phyloP scores from a whole-genome alignment of 768 basidiomycete genomes.

The Lactifluus pinguis region DNA sequence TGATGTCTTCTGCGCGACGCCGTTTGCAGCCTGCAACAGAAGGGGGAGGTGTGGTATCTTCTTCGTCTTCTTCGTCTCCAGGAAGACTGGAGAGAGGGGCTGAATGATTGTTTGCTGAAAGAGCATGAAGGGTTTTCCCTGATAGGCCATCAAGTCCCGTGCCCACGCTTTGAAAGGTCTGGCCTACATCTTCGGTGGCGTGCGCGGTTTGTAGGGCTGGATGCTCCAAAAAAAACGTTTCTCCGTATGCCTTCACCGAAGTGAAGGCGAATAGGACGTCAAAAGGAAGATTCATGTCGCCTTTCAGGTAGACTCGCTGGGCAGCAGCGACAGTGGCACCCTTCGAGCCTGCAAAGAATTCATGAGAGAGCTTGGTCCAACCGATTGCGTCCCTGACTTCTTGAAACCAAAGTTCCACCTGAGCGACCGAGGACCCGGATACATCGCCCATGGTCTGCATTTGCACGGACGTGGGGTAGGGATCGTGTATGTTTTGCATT shows the following conservation, averaged over 20 bases:
- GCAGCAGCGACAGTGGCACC: constrained; percentile 25
- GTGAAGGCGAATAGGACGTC: constrained; percentile 20
- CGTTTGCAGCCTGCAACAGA: constrained; percentile 13
- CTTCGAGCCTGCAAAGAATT: constrained; percentile 21
- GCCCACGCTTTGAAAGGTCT: neutral
- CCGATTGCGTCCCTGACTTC: constrained; percentile 19
- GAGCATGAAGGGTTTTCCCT: neutral
- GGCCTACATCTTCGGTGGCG: too few relatives aligned
- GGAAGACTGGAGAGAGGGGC: too few relatives aligned
- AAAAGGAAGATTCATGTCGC: constrained; percentile 13
- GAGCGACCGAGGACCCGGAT: constrained; percentile 1
- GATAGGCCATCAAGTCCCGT: neutral
- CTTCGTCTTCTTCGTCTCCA: too few relatives aligned
- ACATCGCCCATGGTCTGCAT: neutral
- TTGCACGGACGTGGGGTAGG: constrained; percentile 36
- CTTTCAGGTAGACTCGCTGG: constrained; percentile 21
- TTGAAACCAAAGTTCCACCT: constrained; percentile 18
- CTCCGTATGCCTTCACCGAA: constrained; percentile 23
- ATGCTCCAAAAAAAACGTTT: constrained; percentile 25
- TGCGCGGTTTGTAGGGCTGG: neutral
- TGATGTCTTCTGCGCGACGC: neutral
- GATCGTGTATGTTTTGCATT: constrained; percentile 35
- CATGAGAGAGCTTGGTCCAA: constrained; percentile 15
- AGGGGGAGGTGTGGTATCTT: neutral
- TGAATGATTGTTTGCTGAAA: neutral